Evolutionary conservation across 2,329 filamentous ascomycete species (phyloP), one percentile per base, ranked within the genome.

Genomic region (Verticillium tricorpus): DNA sequence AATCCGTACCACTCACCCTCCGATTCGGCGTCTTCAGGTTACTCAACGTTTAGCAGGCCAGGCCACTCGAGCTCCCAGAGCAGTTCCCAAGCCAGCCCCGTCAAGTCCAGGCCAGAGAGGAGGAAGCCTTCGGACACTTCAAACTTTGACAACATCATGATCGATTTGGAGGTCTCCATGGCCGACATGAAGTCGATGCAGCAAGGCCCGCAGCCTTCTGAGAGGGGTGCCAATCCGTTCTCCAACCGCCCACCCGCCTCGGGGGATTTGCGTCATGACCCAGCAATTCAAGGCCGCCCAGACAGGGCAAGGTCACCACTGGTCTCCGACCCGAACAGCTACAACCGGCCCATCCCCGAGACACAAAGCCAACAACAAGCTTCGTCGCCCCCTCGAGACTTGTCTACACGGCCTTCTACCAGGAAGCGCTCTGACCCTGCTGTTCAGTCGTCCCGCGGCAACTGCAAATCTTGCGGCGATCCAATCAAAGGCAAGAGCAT

Each of bases 401-500:
- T 56, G 62, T 66, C 52, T 65, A 63, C 67, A 17, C 64, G 74
- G 11, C 73, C 79, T 1, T 83, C 83, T 17, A 89, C 91, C 61
- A 91, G 92, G 2, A 86, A 86, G 64, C 98, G 95, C 78, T 50
- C 40, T 2, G 68, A 62, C 66, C 66, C 56, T 62, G 66, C 55
- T 65, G 65, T 67, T 17, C 64, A 75, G 12, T 73, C 79, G 1
- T 83, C 83, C 17, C 89, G 91, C 61, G 91, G 92, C 2, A 86
- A 86, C 65, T 99, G 95, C 78, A 91, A 92, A 70, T 91, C 91
- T 1, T 99, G 95, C 74, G 82, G 85, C 3, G 80, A 89, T 56
- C 79, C 83, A 7, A 98, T 99, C 69, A 85, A 87, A 55, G 94
- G 93, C 22, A 98, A 97, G 77, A 97, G 93, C 1, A 88, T 99